These are phyloP conservation scores for Calamus simplicifolius DNA, from an alignment of 176 grass and related monocot genomes.

Conservation along the genomic window DNA sequence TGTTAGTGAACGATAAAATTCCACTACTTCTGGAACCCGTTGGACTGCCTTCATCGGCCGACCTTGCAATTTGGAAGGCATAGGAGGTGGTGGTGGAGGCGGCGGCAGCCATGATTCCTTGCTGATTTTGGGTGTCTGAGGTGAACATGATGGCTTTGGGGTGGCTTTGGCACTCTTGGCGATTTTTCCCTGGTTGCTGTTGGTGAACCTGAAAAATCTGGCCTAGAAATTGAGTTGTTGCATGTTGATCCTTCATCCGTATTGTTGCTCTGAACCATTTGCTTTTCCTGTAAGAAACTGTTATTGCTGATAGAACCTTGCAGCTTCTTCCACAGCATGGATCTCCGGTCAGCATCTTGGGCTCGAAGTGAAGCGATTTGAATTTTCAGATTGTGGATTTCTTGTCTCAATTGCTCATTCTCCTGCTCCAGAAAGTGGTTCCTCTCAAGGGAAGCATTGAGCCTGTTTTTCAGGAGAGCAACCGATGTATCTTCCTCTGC, in stretches of 20 bases:
- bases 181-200: slow-evolving; percentile 26
- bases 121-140: background rate
- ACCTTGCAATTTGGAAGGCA: slow-evolving; percentile 40
- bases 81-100: slow-evolving; percentile 50
- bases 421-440: slow-evolving; percentile 64
- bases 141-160: slow-evolving; percentile 34
- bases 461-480: slow-evolving; percentile 53
- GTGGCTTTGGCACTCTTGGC: slow-evolving; percentile 79
- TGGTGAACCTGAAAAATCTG: slow-evolving; percentile 30
- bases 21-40: slow-evolving; percentile 81
- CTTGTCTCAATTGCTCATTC: slow-evolving; percentile 77
- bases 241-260: slow-evolving; percentile 29
- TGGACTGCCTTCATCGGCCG: slow-evolving; percentile 37
- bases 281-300: slow-evolving; percentile 42
- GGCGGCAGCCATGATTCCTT: slow-evolving; percentile 24
- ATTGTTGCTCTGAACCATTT: slow-evolving; percentile 33
- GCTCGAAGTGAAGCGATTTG: slow-evolving; percentile 56
- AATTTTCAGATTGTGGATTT: slow-evolving; percentile 47
- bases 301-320: slow-evolving; percentile 37
- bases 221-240: slow-evolving; percentile 24
- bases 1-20: slow-evolving; percentile 63
- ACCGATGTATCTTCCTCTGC: slow-evolving; percentile 53
- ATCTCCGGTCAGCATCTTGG: slow-evolving; percentile 50
- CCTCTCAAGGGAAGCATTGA: slow-evolving; percentile 59
- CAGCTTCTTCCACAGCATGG: slow-evolving; percentile 45